Conservation (phyloP, 176 grass and related monocot genomes). For the Eremochloa ophiuroides region DNA sequence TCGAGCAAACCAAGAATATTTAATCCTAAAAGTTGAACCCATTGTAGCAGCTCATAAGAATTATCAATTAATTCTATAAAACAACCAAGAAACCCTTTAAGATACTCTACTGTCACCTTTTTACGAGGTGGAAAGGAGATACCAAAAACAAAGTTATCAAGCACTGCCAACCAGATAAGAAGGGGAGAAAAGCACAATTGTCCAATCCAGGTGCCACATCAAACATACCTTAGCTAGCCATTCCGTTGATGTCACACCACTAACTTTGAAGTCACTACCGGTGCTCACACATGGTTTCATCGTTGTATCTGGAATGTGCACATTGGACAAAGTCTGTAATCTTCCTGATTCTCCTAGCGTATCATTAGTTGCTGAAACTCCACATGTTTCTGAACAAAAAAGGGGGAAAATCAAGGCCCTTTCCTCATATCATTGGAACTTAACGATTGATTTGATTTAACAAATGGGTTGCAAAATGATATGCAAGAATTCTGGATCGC, state of each 20-base stretch:
- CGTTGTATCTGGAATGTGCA: slow-evolving; percentile 25
- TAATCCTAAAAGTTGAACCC: background rate
- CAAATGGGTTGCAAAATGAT: background rate
- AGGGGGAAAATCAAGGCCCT: slow-evolving; percentile 18
- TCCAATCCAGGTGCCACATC: background rate
- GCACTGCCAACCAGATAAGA: background rate
- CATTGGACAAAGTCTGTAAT: slow-evolving; percentile 27
- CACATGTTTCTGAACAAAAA: slow-evolving; percentile 35
- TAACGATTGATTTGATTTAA: background rate
- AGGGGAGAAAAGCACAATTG: background rate
- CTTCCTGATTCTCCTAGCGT: slow-evolving; percentile 34
- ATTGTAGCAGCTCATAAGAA: background rate
- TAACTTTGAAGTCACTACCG: slow-evolving; percentile 41
- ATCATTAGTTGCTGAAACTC: slow-evolving; percentile 26
- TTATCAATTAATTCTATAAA: background rate
- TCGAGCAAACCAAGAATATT: background rate
- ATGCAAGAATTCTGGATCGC: background rate
- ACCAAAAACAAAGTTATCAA: background rate
- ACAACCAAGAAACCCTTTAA: background rate
- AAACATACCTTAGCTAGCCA: slow-evolving; percentile 50
- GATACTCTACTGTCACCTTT: background rate
- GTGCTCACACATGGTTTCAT: slow-evolving; percentile 36
- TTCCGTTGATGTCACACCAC: slow-evolving; percentile 38
- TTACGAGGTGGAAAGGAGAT: background rate
- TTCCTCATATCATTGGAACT: slow-evolving; percentile 22